These are phyloP conservation scores for Apiospora rasikravindrae DNA, from an alignment of 2,329 filamentous ascomycete genomes.

Conservation along the genomic window DNA sequence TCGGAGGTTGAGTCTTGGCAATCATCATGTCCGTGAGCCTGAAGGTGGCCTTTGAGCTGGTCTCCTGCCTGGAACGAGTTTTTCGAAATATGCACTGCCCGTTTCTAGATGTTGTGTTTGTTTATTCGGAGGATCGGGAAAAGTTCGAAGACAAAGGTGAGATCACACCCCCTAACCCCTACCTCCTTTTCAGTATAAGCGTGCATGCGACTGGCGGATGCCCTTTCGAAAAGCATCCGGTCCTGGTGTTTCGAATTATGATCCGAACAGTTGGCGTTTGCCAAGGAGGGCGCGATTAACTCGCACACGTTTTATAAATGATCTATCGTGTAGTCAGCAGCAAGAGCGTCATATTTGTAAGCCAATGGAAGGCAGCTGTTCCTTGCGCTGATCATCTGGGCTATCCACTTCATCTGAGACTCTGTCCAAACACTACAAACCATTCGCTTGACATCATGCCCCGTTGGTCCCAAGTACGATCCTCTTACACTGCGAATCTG, in stretches of 20 bases:
- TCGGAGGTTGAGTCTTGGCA: neutral
- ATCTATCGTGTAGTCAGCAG: neutral
- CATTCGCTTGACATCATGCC: neutral
- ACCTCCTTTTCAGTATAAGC: neutral
- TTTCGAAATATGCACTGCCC: neutral
- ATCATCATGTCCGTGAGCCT: neutral
- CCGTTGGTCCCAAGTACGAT: too few species aligned
- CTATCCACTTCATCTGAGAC: slow-evolving; percentile 1
- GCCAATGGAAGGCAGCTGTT: neutral
- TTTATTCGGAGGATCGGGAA: neutral
- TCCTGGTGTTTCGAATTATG: neutral
- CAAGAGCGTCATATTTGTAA: neutral
- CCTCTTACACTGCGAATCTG: neutral
- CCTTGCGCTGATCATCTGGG: neutral
- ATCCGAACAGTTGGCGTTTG: neutral
- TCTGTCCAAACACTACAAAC: neutral
- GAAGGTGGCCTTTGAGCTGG: neutral
- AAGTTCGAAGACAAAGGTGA: neutral
- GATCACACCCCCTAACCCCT: neutral
- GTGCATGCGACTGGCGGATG: neutral
- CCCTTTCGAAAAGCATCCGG: neutral
- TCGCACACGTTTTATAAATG: neutral
- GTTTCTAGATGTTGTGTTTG: neutral
- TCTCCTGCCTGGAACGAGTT: neutral
- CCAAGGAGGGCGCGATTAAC: neutral